phyloP scores from a whole-genome alignment of 148 eudicot genomes.

The Euryodendron excelsum region DNA sequence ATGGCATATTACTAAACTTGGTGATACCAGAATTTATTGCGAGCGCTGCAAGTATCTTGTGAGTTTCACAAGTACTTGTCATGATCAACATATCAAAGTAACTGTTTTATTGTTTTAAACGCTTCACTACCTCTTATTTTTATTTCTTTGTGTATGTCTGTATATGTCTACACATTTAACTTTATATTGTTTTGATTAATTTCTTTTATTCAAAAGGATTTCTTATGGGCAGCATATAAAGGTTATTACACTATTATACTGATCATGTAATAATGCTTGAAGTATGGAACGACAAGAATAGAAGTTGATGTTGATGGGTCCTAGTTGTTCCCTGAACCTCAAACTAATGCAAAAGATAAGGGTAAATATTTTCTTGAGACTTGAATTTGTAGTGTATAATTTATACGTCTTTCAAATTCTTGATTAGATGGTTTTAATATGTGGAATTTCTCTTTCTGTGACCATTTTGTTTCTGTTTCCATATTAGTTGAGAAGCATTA shows the following conservation, averaged over 20 bases:
- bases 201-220: no score
- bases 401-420: background rate
- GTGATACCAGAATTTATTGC: no score
- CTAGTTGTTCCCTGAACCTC: constrained; percentile 59
- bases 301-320: constrained; percentile 85
- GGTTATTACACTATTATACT: constrained; percentile 11
- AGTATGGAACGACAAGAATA: constrained; percentile 80
- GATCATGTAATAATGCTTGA: constrained; percentile 27
- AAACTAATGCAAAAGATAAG: constrained; percentile 44
- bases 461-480: constrained; percentile 10
- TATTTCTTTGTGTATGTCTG: no score
- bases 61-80: no score
- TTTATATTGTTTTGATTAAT: no score
- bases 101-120: no score
- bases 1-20: no score
- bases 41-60: no score
- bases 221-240: background rate
- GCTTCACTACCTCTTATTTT: no score
- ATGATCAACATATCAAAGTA: no score
- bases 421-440: background rate
- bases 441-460: background rate
- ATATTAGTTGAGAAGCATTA: constrained; percentile 69
- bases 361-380: constrained; percentile 31
- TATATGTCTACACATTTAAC: no score
- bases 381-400: background rate